A percentile compares a stretch with the other conserved stretches of the same genome.
phyloP scores from a whole-genome alignment of 345 rosid genomes.

The Eutrema yunnanense region DNA sequence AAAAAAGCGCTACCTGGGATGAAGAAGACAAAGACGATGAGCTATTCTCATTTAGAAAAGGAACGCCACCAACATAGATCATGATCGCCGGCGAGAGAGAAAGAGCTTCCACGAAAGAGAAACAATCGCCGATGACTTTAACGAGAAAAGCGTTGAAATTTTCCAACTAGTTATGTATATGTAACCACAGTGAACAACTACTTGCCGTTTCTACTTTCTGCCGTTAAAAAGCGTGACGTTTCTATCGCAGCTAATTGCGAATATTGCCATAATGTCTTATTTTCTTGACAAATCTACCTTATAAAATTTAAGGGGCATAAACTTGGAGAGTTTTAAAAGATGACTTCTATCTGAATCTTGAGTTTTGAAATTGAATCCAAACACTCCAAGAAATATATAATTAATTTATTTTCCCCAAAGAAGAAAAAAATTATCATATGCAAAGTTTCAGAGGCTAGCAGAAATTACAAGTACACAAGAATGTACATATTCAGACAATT shows the following conservation, averaged over 20 bases:
- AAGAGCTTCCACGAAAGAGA: not conserved
- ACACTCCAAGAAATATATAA: not conserved
- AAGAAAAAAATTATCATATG: not conserved
- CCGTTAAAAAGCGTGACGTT: not conserved
- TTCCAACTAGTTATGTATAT: too few relatives aligned
- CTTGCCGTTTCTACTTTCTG: not conserved
- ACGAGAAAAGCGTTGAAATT: not conserved
- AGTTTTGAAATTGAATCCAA: not conserved
- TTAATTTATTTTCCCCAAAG: not conserved
- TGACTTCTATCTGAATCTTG: not conserved
- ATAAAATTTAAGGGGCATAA: too few relatives aligned
- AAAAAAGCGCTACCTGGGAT: conserved; percentile 17
- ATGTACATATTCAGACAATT: conserved; percentile 2
- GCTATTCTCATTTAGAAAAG: conserved; percentile 2
- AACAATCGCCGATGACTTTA: conserved; percentile 19
- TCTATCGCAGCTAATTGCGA: not conserved
- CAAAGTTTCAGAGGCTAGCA: conserved; percentile 8
- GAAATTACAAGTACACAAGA: conserved; percentile 14
- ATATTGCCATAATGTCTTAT: not conserved
- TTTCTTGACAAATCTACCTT: not conserved
- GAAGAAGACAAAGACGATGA: conserved; percentile 24
- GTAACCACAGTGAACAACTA: not conserved
- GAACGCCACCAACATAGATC: conserved; percentile 38
- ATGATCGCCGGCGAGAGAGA: conserved; percentile 22
- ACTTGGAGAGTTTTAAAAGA: too few relatives aligned